Conservation (phyloP, 352 stramenopile genomes). For the Plasmopara muralis region DNA sequence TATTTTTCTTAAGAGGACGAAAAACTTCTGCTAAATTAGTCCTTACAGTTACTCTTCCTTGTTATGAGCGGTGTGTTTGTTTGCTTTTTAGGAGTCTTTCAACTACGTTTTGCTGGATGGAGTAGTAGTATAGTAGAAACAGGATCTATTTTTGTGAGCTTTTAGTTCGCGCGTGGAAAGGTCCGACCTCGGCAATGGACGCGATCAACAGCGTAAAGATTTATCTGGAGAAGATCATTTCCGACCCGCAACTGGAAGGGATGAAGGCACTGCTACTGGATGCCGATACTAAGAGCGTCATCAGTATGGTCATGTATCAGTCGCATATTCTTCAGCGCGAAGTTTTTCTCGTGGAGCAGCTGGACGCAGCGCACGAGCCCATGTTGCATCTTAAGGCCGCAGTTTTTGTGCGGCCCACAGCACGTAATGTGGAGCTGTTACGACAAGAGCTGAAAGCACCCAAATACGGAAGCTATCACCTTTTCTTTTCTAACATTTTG, state of each 20-base stretch:
- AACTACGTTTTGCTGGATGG: no score
- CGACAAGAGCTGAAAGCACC: constrained; percentile 89
- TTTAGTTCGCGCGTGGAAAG: not conserved
- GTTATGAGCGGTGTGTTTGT: no score
- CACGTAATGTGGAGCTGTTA: constrained; percentile 89
- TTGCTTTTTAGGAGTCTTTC: no score
- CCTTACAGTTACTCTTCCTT: no score
- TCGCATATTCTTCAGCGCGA: constrained; percentile 94
- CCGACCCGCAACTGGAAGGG: constrained; percentile 75
- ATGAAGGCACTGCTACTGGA: constrained; percentile 98
- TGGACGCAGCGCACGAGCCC: constrained; percentile 79
- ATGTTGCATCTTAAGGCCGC: constrained; percentile 94
- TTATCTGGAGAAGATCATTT: constrained; percentile 82
- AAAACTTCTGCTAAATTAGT: no score
- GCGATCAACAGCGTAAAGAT: constrained; percentile 57
- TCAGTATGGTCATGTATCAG: constrained; percentile 94
- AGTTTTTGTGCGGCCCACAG: constrained; percentile 91
- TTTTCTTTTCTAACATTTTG: constrained; percentile 99
- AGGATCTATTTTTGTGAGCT: not conserved
- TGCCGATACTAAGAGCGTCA: constrained; percentile 90
- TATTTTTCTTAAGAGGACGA: no score
- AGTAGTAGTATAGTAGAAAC: no score
- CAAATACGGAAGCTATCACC: constrained; percentile 97
- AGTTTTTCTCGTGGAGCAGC: constrained; percentile 93
- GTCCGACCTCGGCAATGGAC: constrained; percentile 45